A percentile compares a stretch with the other conserved stretches of the same genome.
Conservation (phyloP, 768 basidiomycete species). For the Suillus alpinus region DNA sequence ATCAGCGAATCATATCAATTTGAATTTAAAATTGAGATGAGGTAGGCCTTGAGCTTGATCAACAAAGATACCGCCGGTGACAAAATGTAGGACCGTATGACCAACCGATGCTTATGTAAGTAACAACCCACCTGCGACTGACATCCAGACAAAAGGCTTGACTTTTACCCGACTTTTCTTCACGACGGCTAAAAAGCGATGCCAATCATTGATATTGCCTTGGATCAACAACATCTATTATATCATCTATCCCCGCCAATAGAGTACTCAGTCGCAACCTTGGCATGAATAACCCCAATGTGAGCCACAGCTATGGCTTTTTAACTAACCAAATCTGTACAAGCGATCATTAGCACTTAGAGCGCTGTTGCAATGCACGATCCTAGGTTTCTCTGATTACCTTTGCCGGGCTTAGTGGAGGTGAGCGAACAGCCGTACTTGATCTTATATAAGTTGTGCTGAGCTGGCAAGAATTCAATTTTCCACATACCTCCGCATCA, state of each 20-base stretch:
- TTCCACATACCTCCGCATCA: not conserved
- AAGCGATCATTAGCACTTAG: not conserved
- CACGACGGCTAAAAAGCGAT: not conserved
- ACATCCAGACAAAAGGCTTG: too few species aligned
- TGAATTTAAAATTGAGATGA: too few species aligned
- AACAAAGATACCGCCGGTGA: too few species aligned
- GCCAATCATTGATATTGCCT: not conserved
- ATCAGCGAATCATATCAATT: too few species aligned
- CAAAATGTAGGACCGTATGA: too few species aligned
- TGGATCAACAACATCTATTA: not conserved
- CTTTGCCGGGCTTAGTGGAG: not conserved
- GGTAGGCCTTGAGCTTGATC: too few species aligned
- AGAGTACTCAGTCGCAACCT: too few species aligned
- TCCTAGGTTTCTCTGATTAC: not conserved
- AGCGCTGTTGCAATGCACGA: not conserved
- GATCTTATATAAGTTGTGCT: not conserved
- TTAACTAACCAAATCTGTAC: not conserved
- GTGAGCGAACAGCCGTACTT: not conserved
- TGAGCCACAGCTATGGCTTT: not conserved
- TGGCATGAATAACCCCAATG: not conserved
- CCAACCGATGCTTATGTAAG: too few species aligned
- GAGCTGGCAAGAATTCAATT: not conserved
- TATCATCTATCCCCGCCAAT: not conserved
- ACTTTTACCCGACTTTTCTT: not conserved
- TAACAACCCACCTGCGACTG: too few species aligned